A percentile compares a stretch with the other conserved stretches of the same genome.
Conservation (phyloP, 768 basidiomycete species). For the Suillus americanus region DNA sequence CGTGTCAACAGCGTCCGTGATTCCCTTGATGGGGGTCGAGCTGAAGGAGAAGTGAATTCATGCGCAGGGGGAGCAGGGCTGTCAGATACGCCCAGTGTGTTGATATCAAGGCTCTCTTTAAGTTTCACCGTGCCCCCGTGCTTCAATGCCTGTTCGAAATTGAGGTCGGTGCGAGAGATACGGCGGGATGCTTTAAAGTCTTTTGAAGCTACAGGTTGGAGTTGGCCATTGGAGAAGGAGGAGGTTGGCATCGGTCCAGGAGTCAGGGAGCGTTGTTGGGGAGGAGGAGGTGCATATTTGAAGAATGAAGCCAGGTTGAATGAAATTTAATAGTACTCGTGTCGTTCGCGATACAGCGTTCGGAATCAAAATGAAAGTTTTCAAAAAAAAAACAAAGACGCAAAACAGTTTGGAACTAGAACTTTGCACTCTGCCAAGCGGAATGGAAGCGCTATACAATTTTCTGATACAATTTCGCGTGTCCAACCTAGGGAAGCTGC, state of each 20-base stretch:
- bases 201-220: slow-evolving; percentile 57
- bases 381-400: not conserved
- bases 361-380: not conserved
- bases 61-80: slow-evolving; percentile 40
- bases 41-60: slow-evolving; percentile 42
- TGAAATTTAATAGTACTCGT: not conserved
- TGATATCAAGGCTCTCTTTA: slow-evolving; percentile 71
- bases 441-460: not conserved
- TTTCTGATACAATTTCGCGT: slow-evolving; percentile 7
- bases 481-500: slow-evolving; percentile 5
- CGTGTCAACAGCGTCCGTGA: slow-evolving; percentile 33
- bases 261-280: slow-evolving; percentile 36
- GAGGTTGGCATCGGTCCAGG: slow-evolving; percentile 43
- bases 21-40: slow-evolving; percentile 37
- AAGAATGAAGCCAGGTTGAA: slow-evolving; percentile 68
- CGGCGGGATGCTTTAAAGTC: slow-evolving; percentile 51
- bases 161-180: slow-evolving; percentile 71
- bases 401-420: not conserved
- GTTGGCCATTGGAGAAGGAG: slow-evolving; percentile 44
- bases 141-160: slow-evolving; percentile 77
- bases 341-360: not conserved
- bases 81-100: slow-evolving; percentile 58
- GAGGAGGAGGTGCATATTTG: slow-evolving; percentile 45
- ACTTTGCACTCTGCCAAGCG: not conserved
- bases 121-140: slow-evolving; percentile 67